Percentiles rank a stretch among this genome's conserved stretches.
Evolutionary conservation across 306 rosid genomes (phyloP).

Genomic region (Lathyrus tuberosus): DNA sequence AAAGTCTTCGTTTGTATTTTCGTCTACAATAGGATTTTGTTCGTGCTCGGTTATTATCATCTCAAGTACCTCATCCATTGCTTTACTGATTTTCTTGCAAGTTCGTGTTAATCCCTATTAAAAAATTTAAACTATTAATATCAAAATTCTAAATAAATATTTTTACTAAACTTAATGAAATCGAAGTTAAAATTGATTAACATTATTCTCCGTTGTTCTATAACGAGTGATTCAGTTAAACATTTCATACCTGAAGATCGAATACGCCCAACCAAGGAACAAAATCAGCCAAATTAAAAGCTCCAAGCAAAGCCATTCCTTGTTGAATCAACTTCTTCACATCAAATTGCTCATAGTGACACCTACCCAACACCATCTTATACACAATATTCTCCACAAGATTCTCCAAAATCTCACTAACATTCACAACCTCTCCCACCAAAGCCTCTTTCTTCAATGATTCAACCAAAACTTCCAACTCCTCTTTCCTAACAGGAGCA

Average conservation of each 20-base stretch:
- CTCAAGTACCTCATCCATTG: background rate
- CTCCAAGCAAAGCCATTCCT: background rate
- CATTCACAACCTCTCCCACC: background rate
- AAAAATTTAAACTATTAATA: no score
- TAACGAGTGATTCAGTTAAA: no score
- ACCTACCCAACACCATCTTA: conserved; percentile 10
- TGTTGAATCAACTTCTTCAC: conserved; percentile 16
- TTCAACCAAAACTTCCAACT: background rate
- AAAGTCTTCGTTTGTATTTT: background rate
- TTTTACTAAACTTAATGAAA: background rate
- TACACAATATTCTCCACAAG: background rate
- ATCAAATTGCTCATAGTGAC: conserved; percentile 18
- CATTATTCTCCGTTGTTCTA: no score
- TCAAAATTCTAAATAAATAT: no score
- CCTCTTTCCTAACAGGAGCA: background rate
- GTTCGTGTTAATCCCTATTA: background rate
- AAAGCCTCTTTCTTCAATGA: background rate
- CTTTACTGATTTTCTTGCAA: background rate
- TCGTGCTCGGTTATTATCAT: background rate
- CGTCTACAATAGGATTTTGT: no score
- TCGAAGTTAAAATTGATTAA: no score
- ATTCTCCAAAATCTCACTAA: background rate
- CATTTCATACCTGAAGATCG: conserved; percentile 35
- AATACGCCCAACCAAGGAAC: conserved; percentile 15
- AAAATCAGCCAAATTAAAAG: conserved; percentile 36